Percentiles rank a stretch among this genome's conserved stretches.
phyloP scores from a whole-genome alignment of 495 filamentous ascomycete genomes.

The Lophiostoma macrostomum region DNA sequence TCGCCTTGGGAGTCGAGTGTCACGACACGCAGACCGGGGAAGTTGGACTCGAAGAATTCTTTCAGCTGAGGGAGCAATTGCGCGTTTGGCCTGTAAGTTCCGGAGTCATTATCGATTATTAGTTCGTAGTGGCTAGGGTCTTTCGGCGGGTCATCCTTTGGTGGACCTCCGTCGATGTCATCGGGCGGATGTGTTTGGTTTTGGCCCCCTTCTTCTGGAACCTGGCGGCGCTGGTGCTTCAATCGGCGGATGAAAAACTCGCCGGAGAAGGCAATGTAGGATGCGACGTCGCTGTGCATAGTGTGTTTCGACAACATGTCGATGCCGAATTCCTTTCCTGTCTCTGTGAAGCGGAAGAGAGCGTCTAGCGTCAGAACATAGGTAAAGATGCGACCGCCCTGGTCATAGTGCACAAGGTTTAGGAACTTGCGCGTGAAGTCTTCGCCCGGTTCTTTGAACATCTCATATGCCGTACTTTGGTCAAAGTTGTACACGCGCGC shows the following conservation, averaged over 20 bases:
- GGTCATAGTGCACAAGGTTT: constrained; percentile 79
- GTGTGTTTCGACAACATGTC: constrained; percentile 90
- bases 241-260: constrained; percentile 85
- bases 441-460: constrained; percentile 49
- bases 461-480: constrained; percentile 64
- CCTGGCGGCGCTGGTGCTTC: constrained; percentile 38
- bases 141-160: constrained; percentile 43
- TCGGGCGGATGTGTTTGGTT: constrained; percentile 38
- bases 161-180: constrained; percentile 41
- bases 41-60: constrained; percentile 62
- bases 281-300: constrained; percentile 87
- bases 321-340: constrained; percentile 89
- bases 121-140: constrained; percentile 75
- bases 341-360: constrained; percentile 85
- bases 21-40: constrained; percentile 69
- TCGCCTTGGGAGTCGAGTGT: constrained; percentile 65
- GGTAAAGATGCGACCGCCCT: constrained; percentile 83
- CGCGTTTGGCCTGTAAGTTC: constrained; percentile 85
- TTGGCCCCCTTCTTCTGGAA: constrained; percentile 27
- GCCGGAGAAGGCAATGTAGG: constrained; percentile 85
- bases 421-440: constrained; percentile 76
- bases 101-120: constrained; percentile 91
- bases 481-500: constrained; percentile 83
- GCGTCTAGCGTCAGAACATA: constrained; percentile 89
- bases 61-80: constrained; percentile 66